Evolutionary conservation across 305 asterid genomes (phyloP), one percentile per base, ranked within the genome.

Genomic region (Solanum aculeatissimum): DNA sequence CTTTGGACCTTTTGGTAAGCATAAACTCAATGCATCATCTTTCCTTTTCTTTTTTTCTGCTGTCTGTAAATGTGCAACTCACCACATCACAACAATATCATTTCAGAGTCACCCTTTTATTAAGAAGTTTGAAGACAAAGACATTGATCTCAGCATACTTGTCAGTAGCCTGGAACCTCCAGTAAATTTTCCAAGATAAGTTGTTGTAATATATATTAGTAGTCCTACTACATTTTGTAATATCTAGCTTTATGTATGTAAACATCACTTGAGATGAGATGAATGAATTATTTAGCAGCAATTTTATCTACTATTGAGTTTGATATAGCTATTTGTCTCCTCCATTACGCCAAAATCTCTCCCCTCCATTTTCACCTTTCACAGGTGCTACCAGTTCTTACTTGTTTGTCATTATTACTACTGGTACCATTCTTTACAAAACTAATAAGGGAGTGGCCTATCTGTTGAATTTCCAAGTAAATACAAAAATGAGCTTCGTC

Each of bases 91-190:
- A 35, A 47, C 63, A 83, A 51, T 72, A 32, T 86, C 81, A 38
- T 84, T 75, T 85, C 95, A 95, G 98, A 90, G 90, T 86, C 99
- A 96, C 83, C 94, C 97, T 57, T 96, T 95, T 90, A 90, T 96
- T 93, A 88, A 94, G 93, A 96, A 96, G 86, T 96, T 96, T 57
- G 98, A 96, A 89, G 98, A 94, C 91, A 95, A 90, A 89, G 99
- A 95, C 88, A 92, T 95, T 62, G 95, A 95, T 91, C 95, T 96
- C 84, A 84, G 97, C 86, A 93, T 93, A 80, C 91, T 96, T 88
- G 97, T 96, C 29, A 91, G 96, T 49, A 89, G 91, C 90, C 90
- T 96, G 93, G 99, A 96, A 85, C 89, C 95, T 62, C 98, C 98
- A 1, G 92, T 91, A 38, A 95, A 88, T 92, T 86, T 93, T 87